Percentiles rank a stretch among this genome's conserved stretches.
Conservation (phyloP, 768 basidiomycete genomes). For the Scleroderma citrinum region DNA sequence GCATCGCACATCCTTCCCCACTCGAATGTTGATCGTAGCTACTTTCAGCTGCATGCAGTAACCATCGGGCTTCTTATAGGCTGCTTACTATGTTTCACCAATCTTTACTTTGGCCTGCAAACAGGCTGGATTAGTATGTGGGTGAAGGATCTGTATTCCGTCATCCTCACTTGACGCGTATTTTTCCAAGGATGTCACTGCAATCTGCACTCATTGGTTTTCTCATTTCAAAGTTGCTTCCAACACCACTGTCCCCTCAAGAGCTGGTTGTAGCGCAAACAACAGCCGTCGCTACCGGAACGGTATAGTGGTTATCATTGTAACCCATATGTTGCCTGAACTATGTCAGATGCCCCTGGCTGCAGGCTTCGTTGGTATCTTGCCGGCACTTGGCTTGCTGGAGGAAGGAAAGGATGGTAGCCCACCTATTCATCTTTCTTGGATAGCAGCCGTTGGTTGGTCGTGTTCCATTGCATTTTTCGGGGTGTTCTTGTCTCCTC, state of each 20-base stretch:
- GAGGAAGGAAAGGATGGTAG: slow-evolving; percentile 69
- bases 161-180: slow-evolving; percentile 1
- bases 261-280: slow-evolving; percentile 94
- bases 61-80: slow-evolving; percentile 78
- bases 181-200: slow-evolving; percentile 74
- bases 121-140: slow-evolving; percentile 90
- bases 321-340: background rate
- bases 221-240: slow-evolving; percentile 71
- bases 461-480: slow-evolving; percentile 91
- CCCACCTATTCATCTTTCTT: slow-evolving; percentile 68
- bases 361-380: slow-evolving; percentile 86
- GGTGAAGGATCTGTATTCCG: slow-evolving; percentile 11
- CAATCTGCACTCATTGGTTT: slow-evolving; percentile 93
- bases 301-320: slow-evolving; percentile 25
- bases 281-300: slow-evolving; percentile 91
- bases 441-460: slow-evolving; percentile 74
- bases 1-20: background rate
- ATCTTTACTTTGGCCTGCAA: slow-evolving; percentile 82
- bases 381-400: slow-evolving; percentile 85
- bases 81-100: slow-evolving; percentile 86
- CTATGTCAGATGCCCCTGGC: slow-evolving; percentile 66
- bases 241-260: slow-evolving; percentile 74
- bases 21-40: background rate
- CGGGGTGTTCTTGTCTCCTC: slow-evolving; percentile 97
- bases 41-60: slow-evolving; percentile 48